A percentile compares a stretch with the other conserved stretches of the same genome.
Evolutionary conservation across 257 asterid species (phyloP).

Genomic region (Primulina tabacum): DNA sequence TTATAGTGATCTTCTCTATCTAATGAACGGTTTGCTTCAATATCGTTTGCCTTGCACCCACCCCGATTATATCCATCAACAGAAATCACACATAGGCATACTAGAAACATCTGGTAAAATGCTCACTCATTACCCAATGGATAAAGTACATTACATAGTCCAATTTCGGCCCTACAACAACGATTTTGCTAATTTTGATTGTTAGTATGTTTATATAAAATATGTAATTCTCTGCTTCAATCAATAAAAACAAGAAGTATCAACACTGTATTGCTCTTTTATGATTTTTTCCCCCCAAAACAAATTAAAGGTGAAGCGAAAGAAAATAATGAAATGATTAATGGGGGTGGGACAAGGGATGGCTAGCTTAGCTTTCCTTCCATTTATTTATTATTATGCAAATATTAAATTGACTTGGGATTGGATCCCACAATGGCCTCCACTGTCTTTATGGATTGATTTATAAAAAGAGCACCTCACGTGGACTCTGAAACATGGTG

Average conservation of each 20-base stretch:
- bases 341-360: not conserved
- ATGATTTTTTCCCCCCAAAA: not conserved
- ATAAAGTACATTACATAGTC: too few relatives aligned
- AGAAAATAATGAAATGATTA: not conserved
- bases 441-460: not conserved
- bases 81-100: too few relatives aligned
- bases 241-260: not conserved
- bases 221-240: too few relatives aligned
- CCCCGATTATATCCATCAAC: too few relatives aligned
- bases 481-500: constrained; percentile 3
- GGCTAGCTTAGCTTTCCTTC: not conserved
- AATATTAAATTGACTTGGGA: not conserved
- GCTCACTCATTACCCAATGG: too few relatives aligned
- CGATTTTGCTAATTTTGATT: too few relatives aligned
- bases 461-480: not conserved
- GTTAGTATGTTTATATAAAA: too few relatives aligned
- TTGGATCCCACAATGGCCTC: not conserved
- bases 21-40: too few relatives aligned
- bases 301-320: not conserved
- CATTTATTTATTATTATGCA: not conserved
- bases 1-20: too few relatives aligned
- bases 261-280: not conserved
- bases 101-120: too few relatives aligned
- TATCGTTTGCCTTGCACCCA: too few relatives aligned
- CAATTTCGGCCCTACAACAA: too few relatives aligned